A percentile compares a stretch with the other conserved stretches of the same genome.
These are phyloP conservation scores for Rhodotorula mucilaginosa DNA, from an alignment of 1,284 basidiomycete species.

Conservation along the genomic window DNA sequence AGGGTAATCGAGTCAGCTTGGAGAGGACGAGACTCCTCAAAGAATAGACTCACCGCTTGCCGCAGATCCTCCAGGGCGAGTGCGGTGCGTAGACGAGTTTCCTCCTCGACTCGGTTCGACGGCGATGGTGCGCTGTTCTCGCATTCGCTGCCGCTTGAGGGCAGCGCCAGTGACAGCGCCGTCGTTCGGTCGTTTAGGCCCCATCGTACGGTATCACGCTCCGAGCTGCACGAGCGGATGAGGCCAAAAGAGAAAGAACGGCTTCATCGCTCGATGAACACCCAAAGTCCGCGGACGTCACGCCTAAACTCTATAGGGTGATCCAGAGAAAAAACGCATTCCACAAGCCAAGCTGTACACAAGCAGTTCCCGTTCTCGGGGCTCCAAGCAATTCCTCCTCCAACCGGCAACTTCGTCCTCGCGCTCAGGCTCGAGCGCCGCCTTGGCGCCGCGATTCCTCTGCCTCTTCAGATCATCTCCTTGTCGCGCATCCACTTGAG, in stretches of 20 bases:
- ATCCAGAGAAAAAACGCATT: too few relatives aligned
- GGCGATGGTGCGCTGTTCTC: conserved; percentile 28
- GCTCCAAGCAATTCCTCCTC: too few relatives aligned
- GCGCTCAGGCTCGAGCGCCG: too few relatives aligned
- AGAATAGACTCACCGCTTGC: conserved; percentile 1
- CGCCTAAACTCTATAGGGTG: too few relatives aligned
- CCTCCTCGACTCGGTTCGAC: conserved; percentile 10
- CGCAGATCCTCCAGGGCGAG: conserved; percentile 21
- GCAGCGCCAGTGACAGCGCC: conserved; percentile 49
- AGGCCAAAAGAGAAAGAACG: neutral
- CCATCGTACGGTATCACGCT: conserved; percentile 8
- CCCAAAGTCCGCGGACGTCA: too few relatives aligned
- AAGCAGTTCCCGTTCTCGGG: too few relatives aligned
- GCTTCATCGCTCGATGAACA: too few relatives aligned
- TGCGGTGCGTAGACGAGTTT: neutral
- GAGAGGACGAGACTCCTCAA: neutral
- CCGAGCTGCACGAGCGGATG: neutral
- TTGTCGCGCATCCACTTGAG: neutral
- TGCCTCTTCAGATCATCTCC: conserved; percentile 1
- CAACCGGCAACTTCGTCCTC: too few relatives aligned
- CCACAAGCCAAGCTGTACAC: too few relatives aligned
- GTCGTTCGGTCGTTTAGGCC: conserved; percentile 23
- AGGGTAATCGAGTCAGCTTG: neutral
- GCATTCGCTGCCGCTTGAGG: conserved; percentile 46
- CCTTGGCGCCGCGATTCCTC: too few relatives aligned